phyloP scores from a whole-genome alignment of 139 green algal genomes.

The Picochlorum sp. region DNA sequence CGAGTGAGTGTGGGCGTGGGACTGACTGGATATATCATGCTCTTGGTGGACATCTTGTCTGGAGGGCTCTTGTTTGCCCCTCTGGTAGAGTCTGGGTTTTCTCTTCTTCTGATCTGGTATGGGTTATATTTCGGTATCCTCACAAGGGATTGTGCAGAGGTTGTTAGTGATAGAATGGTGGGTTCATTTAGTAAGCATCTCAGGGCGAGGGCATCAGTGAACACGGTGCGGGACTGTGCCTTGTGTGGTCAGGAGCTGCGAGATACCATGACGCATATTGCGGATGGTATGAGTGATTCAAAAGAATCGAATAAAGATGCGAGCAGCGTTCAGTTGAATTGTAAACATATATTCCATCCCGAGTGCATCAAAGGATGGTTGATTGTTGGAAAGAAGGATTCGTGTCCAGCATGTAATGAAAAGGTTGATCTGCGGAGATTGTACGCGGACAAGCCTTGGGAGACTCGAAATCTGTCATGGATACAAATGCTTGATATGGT shows the following conservation, averaged over 20 bases:
- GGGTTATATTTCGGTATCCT: conserved; percentile 86
- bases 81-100: conserved; percentile 15
- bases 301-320: not conserved
- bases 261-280: conserved; percentile 24
- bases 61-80: conserved; percentile 32
- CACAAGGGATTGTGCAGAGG: conserved; percentile 73
- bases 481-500: conserved; percentile 70
- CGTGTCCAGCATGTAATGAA: conserved; percentile 63
- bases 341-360: conserved; percentile 87
- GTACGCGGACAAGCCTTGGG: conserved; percentile 56
- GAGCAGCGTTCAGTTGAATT: conserved; percentile 44
- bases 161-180: conserved; percentile 63
- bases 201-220: too few relatives aligned
- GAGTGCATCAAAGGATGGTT: conserved; percentile 80
- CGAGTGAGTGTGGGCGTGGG: conserved; percentile 46
- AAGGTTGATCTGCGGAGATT: conserved; percentile 61
- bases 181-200: too few relatives aligned
- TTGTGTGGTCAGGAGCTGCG: conserved; percentile 68
- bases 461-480: conserved; percentile 62
- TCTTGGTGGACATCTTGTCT: conserved; percentile 62
- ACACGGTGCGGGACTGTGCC: conserved; percentile 48
- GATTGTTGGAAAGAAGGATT: conserved; percentile 78
- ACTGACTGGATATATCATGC: conserved; percentile 52
- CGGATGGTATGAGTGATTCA: not conserved
- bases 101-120: conserved; percentile 55